Conservation (phyloP, 306 rosid species). For the Lathyrus sativus region DNA sequence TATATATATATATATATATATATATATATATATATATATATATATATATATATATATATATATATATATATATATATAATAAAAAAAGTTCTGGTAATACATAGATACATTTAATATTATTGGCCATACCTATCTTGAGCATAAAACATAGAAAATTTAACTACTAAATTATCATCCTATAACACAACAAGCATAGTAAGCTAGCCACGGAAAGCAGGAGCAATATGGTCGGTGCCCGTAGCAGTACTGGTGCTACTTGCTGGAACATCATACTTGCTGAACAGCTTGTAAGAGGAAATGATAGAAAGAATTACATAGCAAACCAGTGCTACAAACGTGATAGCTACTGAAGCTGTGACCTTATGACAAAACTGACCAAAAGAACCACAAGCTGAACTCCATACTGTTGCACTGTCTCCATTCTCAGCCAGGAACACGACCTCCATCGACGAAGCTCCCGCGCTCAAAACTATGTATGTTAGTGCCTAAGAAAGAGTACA, state of each 20-base stretch:
- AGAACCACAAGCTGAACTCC: slow-evolving; percentile 75
- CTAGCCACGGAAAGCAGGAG: slow-evolving; percentile 51
- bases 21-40: neutral
- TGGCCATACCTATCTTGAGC: neutral
- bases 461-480: slow-evolving; percentile 69
- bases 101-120: neutral
- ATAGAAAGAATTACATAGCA: slow-evolving; percentile 67
- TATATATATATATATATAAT: neutral
- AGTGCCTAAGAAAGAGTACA: slow-evolving; percentile 43
- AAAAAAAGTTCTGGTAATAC: neutral
- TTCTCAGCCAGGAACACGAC: slow-evolving; percentile 70
- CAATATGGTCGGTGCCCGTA: slow-evolving; percentile 35
- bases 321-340: slow-evolving; percentile 58
- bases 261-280: slow-evolving; percentile 70
- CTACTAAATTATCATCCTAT: neutral
- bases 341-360: slow-evolving; percentile 55
- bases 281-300: slow-evolving; percentile 79
- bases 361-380: slow-evolving; percentile 69
- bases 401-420: slow-evolving; percentile 55
- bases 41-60: neutral
- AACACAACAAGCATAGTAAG: neutral
- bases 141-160: slow-evolving; percentile 1
- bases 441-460: slow-evolving; percentile 73
- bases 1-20: neutral
- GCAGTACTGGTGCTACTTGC: slow-evolving; percentile 26